phyloP scores from a whole-genome alignment of 371 early-diverging fungal species.

The Mucor irregularis region DNA sequence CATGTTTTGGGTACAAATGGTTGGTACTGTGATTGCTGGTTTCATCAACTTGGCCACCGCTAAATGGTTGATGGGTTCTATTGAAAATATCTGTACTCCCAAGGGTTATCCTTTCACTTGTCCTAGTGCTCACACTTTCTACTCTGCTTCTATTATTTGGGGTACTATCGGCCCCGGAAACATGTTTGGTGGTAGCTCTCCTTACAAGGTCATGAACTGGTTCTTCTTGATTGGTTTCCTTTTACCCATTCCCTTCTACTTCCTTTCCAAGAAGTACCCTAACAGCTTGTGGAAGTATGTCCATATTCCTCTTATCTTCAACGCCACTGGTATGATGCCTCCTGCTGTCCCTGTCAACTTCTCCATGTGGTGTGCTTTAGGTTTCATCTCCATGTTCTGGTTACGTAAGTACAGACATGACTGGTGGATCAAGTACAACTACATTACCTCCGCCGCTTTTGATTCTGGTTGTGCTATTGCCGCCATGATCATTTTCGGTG shows the following conservation, averaged over 20 bases:
- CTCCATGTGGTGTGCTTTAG: slow-evolving; percentile 63
- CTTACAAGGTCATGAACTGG: slow-evolving; percentile 56
- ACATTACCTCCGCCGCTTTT: slow-evolving; percentile 73
- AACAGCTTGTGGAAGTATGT: slow-evolving; percentile 58
- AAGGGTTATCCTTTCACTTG: slow-evolving; percentile 59
- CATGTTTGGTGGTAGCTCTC: slow-evolving; percentile 64
- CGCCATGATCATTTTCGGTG: slow-evolving; percentile 54
- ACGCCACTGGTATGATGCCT: slow-evolving; percentile 72
- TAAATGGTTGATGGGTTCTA: slow-evolving; percentile 62
- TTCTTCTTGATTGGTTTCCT: slow-evolving; percentile 68
- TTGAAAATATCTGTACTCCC: slow-evolving; percentile 56
- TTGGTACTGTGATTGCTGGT: slow-evolving; percentile 59
- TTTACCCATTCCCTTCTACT: slow-evolving; percentile 61
- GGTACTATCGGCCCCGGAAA: slow-evolving; percentile 72
- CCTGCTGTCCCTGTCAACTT: slow-evolving; percentile 61
- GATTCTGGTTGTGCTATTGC: slow-evolving; percentile 66
- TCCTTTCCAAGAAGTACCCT: slow-evolving; percentile 48
- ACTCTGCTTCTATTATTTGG: slow-evolving; percentile 74
- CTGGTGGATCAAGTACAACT: slow-evolving; percentile 77
- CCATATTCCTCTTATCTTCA: slow-evolving; percentile 65
- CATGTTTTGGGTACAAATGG: slow-evolving; percentile 66
- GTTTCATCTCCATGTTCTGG: slow-evolving; percentile 66
- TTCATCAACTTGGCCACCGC: slow-evolving; percentile 64
- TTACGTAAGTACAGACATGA: slow-evolving; percentile 51
- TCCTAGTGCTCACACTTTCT: slow-evolving; percentile 61